phyloP scores from a whole-genome alignment of 441 rosid genomes.

The Populus tomentosa region DNA sequence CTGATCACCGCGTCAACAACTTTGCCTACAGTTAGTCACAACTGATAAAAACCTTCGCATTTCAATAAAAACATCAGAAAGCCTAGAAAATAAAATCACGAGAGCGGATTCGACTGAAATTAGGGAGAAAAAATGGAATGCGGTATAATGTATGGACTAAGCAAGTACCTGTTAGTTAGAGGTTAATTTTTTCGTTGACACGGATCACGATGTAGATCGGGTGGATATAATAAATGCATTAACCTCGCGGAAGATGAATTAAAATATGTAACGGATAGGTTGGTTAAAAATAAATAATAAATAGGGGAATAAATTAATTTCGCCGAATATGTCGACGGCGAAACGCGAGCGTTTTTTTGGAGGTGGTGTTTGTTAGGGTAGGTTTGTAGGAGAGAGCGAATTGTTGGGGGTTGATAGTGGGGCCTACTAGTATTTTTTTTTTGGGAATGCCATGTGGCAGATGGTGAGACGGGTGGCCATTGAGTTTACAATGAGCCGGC shows the following conservation, averaged over 20 bases:
- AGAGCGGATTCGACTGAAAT: background rate
- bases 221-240: conserved; percentile 30
- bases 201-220: conserved; percentile 37
- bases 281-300: background rate
- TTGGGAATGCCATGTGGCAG: conserved; percentile 22
- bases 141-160: background rate
- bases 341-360: background rate
- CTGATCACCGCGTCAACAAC: background rate
- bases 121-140: background rate
- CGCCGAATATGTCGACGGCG: conserved; percentile 29
- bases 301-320: conserved; percentile 10
- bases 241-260: background rate
- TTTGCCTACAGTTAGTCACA: background rate
- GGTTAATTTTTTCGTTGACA: background rate
- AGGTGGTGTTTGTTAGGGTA: background rate
- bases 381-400: conserved; percentile 6
- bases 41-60: conserved; percentile 1
- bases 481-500: background rate
- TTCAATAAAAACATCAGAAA: conserved; percentile 13
- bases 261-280: background rate
- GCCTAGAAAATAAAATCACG: background rate
- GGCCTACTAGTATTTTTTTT: background rate
- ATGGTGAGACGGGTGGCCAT: background rate
- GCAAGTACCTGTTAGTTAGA: background rate
- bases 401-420: background rate